Evolutionary conservation across 2,329 filamentous ascomycete species (phyloP), one percentile per base, ranked within the genome.

Genomic region (Pseudopyricularia cyperi): DNA sequence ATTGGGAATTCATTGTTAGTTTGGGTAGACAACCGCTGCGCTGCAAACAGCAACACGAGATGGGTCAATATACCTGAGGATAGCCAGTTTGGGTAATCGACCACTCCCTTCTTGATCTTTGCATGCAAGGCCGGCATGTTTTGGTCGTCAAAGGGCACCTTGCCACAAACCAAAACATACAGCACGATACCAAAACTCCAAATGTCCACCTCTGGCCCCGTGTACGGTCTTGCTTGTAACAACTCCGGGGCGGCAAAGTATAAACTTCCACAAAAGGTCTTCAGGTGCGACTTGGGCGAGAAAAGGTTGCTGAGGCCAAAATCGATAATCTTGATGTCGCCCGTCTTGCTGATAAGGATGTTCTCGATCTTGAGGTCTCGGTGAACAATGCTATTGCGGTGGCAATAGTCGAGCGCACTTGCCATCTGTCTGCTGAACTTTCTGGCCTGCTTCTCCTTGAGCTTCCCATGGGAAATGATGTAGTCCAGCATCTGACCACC

Each of bases 401-500:
- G 93, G 65, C 90, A 96, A 69, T 97, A 98, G 67, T 98, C 93
- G 53, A 98, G 75, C 32, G 93, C 89, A 64, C 91, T 96, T 33
- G 91, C 89, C 58, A 98, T 97, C 70, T 98, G 93, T 39, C 93
- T 85, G 58, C 89, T 94, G 66, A 98, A 98, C 66, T 97, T 97
- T 62, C 93, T 83, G 8, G 93, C 93, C 68, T 95, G 91, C 69
- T 97, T 97, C 71, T 98, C 93, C 74, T 97, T 97, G 57, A 98
- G 74, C 62, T 94, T 87, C 54, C 91, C 93, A 63, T 98, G 93
- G 3, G 90, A 96, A 64, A 98, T 98, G 66, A 98, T 98, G 69
- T 97, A 98, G 71, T 98, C 93, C 55, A 98, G 82, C 93, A 98
- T 97, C 70, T 98, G 93, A 17, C 93, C 93, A 48, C 93, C 93